Conservation (phyloP, 805 yeast genomes). For the Osmozyma mogii region DNA sequence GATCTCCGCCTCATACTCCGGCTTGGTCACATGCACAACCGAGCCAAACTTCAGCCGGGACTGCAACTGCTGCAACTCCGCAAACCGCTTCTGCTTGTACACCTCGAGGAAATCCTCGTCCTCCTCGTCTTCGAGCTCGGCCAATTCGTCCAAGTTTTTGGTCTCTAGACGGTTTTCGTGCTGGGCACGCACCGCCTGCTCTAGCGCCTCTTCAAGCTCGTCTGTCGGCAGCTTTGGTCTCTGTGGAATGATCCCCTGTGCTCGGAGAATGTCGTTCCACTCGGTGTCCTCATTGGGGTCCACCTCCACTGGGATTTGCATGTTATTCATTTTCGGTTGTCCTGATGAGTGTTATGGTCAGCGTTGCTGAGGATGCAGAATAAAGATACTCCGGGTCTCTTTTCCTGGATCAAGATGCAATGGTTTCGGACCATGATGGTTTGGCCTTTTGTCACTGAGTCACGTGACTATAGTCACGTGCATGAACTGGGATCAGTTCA, state of each 20-base stretch:
- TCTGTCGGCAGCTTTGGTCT: slow-evolving; percentile 84
- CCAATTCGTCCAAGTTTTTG: slow-evolving; percentile 72
- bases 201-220: slow-evolving; percentile 79
- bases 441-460: not conserved
- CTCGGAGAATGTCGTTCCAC: slow-evolving; percentile 93
- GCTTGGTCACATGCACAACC: slow-evolving; percentile 72
- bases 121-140: slow-evolving; percentile 84
- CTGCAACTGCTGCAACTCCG: slow-evolving; percentile 59
- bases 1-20: slow-evolving; percentile 59
- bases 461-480: not conserved
- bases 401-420: not conserved
- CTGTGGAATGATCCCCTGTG: slow-evolving; percentile 88
- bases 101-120: slow-evolving; percentile 80
- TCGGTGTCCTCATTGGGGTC: slow-evolving; percentile 96
- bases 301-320: slow-evolving; percentile 74
- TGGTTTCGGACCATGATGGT: not conserved
- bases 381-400: not conserved
- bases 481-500: too few relatives aligned
- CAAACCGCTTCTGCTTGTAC: slow-evolving; percentile 70
- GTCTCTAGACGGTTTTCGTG: slow-evolving; percentile 78
- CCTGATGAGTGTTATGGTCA: too few relatives aligned
- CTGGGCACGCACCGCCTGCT: slow-evolving; percentile 70
- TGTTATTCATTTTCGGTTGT: too few relatives aligned
- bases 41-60: slow-evolving; percentile 60
- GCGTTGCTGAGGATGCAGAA: too few relatives aligned